A percentile compares a stretch with the other conserved stretches of the same genome.
phyloP scores from a whole-genome alignment of 345 rosid genomes.

The Salix purpurea region DNA sequence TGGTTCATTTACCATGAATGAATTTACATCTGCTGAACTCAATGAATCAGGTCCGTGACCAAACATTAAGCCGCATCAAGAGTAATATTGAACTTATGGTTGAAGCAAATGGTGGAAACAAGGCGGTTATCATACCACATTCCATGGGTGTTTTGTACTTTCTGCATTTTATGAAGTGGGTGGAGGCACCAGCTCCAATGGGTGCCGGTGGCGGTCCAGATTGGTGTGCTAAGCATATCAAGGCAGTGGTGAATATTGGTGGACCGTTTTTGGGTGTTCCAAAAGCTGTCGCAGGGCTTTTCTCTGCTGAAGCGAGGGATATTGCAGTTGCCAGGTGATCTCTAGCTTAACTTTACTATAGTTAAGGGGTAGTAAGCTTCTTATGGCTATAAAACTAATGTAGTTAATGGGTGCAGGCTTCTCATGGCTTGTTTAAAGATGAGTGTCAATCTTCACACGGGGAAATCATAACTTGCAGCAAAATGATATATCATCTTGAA shows the following conservation, averaged over 20 bases:
- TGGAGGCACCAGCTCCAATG: conserved; percentile 94
- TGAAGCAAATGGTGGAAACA: conserved; percentile 70
- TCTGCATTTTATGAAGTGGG: conserved; percentile 98
- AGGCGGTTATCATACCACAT: conserved; percentile 89
- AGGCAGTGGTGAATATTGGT: conserved; percentile 88
- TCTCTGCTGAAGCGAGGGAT: conserved; percentile 94
- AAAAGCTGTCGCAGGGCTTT: conserved; percentile 79
- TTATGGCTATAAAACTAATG: not conserved
- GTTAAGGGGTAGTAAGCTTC: not conserved
- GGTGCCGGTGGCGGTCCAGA: conserved; percentile 96
- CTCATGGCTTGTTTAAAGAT: not conserved
- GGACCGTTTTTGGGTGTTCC: conserved; percentile 96
- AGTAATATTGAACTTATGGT: conserved; percentile 82
- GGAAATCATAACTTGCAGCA: not conserved
- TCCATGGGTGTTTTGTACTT: conserved; percentile 96
- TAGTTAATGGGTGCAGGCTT: not conserved
- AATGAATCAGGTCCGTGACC: conserved; percentile 73
- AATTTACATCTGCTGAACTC: conserved; percentile 8
- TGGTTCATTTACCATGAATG: not conserved
- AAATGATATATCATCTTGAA: not conserved
- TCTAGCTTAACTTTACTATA: not conserved
- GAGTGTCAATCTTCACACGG: not conserved
- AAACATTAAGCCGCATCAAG: conserved; percentile 74
- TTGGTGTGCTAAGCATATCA: conserved; percentile 94
- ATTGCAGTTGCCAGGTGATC: conserved; percentile 85